Conservation (phyloP, 371 early-diverging fungal species). For the Nematocida displodere region DNA sequence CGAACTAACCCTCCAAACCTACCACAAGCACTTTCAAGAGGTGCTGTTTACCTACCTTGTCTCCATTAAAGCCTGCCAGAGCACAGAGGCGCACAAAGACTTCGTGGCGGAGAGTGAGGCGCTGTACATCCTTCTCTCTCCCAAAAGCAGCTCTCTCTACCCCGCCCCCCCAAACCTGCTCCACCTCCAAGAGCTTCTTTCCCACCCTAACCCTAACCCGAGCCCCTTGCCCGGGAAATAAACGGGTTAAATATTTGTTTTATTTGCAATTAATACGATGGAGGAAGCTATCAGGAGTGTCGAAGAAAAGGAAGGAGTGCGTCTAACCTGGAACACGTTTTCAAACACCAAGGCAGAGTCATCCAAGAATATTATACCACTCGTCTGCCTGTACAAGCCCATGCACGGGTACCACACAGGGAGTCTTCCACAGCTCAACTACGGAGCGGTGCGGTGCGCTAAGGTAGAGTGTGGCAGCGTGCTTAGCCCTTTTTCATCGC, state of each 20-base stretch:
- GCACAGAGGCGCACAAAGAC: too few relatives aligned
- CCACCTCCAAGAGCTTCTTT: too few relatives aligned
- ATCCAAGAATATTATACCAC: conserved; percentile 84
- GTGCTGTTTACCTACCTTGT: too few relatives aligned
- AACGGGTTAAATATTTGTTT: conserved; percentile 36
- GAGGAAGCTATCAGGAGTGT: conserved; percentile 63
- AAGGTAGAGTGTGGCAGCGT: conserved; percentile 68
- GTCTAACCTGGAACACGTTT: conserved; percentile 97
- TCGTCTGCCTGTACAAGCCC: conserved; percentile 88
- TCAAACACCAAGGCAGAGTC: conserved; percentile 83
- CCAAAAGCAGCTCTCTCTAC: too few relatives aligned
- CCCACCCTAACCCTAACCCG: too few relatives aligned
- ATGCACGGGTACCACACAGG: conserved; percentile 65
- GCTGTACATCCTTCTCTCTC: too few relatives aligned
- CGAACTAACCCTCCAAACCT: too few relatives aligned
- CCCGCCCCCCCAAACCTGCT: too few relatives aligned
- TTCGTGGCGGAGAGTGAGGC: too few relatives aligned
- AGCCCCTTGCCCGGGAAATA: too few relatives aligned
- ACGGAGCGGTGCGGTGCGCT: conserved; percentile 23
- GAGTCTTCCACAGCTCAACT: conserved; percentile 70
- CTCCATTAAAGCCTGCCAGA: too few relatives aligned
- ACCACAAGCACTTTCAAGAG: too few relatives aligned
- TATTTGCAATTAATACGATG: conserved; percentile 56
- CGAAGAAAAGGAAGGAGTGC: conserved; percentile 66
- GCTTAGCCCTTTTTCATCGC: conserved; percentile 90